Evolutionary conservation across 139 green algal species (phyloP).

Genomic region (Desmodesmus armatus): DNA sequence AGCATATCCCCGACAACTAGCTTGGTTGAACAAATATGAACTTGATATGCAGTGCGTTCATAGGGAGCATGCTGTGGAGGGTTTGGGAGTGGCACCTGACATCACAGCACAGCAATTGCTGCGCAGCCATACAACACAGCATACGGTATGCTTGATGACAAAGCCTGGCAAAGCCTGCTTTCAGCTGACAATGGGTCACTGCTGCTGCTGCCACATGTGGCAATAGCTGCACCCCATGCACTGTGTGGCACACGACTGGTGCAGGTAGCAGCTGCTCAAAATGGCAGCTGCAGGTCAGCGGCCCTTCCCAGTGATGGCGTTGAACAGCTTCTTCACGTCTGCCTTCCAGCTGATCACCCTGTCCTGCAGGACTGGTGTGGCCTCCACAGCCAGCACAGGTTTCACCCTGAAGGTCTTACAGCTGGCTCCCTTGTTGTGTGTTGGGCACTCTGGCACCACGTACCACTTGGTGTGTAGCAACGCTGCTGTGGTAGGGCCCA

Average conservation of each 20-base stretch:
- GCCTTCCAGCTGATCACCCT: constrained; percentile 30
- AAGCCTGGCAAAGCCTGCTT: too few relatives aligned
- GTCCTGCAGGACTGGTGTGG: neutral
- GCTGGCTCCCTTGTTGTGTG: constrained; percentile 19
- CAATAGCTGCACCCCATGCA: neutral
- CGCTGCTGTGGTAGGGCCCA: constrained; percentile 5
- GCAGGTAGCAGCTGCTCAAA: neutral
- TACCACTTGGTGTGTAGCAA: constrained; percentile 32
- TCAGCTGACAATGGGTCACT: neutral
- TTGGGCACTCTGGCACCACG: constrained; percentile 27
- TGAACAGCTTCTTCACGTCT: neutral
- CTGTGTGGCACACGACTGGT: neutral
- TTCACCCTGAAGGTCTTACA: constrained; percentile 39
- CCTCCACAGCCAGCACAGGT: neutral
- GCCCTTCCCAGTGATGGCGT: neutral
- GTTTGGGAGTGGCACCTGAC: too few relatives aligned
- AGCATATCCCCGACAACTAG: too few relatives aligned
- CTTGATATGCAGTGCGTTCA: too few relatives aligned
- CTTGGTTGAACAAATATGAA: too few relatives aligned
- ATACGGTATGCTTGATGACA: too few relatives aligned
- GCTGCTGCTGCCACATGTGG: neutral
- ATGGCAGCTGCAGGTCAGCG: neutral
- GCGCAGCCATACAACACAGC: too few relatives aligned
- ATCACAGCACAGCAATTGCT: too few relatives aligned
- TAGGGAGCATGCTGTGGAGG: too few relatives aligned